phyloP scores from a whole-genome alignment of 148 eudicot genomes.

The Pharnaceum exiguum region DNA sequence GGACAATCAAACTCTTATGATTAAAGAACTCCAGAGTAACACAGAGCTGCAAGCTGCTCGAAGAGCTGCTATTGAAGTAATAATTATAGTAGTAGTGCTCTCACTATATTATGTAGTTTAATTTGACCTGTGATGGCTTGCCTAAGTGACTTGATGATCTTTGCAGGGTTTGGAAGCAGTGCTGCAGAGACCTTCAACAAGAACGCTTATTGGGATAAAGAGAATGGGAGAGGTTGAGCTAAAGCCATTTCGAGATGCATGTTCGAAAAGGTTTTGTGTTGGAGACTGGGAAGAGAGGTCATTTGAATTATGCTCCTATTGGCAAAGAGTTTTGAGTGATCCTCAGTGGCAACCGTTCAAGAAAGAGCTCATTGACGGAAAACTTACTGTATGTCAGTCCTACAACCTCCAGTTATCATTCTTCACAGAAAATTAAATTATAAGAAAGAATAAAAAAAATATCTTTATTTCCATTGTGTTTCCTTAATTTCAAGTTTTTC shows the following conservation, averaged over 20 bases:
- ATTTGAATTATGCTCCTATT: conserved; percentile 11
- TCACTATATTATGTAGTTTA: too few species aligned
- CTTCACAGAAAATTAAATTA: too few species aligned
- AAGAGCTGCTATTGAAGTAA: conserved; percentile 19
- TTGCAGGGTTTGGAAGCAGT: conserved; percentile 18
- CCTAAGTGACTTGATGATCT: too few species aligned
- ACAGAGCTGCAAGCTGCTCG: conserved; percentile 30
- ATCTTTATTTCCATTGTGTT: background rate
- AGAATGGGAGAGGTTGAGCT: conserved; percentile 19
- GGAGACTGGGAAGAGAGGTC: conserved; percentile 23
- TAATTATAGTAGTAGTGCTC: too few species aligned
- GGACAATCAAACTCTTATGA: conserved; percentile 19
- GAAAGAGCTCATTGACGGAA: conserved; percentile 16
- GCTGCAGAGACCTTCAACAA: conserved; percentile 2
- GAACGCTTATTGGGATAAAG: conserved; percentile 21
- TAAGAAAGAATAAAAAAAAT: too few species aligned
- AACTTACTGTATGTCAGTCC: conserved; percentile 17
- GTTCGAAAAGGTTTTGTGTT: conserved; percentile 11
- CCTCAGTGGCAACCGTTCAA: conserved; percentile 32
- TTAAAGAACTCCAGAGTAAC: conserved; percentile 28
- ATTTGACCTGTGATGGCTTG: background rate
- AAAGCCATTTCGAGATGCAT: conserved; percentile 21
- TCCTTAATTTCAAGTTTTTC: background rate
- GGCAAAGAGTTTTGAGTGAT: conserved; percentile 20
- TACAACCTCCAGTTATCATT: too few species aligned